Evolutionary conservation across 768 basidiomycete species (phyloP).

Genomic region (Trametes maxima): DNA sequence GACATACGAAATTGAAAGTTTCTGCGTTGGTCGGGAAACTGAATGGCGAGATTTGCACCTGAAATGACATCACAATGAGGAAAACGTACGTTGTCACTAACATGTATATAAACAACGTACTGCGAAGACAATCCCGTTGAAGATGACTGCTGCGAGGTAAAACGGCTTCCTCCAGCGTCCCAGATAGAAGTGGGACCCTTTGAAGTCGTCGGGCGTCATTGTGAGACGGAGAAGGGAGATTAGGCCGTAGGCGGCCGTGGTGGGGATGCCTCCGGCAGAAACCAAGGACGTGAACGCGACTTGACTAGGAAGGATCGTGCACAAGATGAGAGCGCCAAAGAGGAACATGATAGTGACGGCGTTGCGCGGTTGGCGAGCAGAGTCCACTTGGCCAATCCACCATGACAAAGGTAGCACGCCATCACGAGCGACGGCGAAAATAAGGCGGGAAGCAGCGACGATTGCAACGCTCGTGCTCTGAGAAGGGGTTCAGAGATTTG

Average conservation of each 20-base stretch:
- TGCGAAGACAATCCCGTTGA: conserved; percentile 74
- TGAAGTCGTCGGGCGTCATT: conserved; percentile 79
- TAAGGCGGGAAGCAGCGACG: conserved; percentile 84
- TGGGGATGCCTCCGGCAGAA: conserved; percentile 84
- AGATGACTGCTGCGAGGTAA: conserved; percentile 66
- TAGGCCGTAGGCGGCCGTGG: conserved; percentile 85
- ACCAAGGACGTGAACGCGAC: conserved; percentile 92
- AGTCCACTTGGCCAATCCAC: conserved; percentile 81
- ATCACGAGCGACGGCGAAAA: conserved; percentile 94
- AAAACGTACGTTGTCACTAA: no score
- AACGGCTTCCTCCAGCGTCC: conserved; percentile 68
- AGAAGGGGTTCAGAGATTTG: background rate
- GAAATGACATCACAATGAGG: background rate
- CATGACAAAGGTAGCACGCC: conserved; percentile 82
- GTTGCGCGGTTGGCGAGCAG: conserved; percentile 73
- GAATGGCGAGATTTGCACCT: conserved; percentile 88
- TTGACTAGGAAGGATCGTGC: conserved; percentile 85
- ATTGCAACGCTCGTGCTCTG: conserved; percentile 88
- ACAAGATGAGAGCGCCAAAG: conserved; percentile 75
- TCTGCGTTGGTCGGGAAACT: conserved; percentile 76
- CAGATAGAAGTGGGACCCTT: conserved; percentile 69
- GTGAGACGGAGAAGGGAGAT: conserved; percentile 76
- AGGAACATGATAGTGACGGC: conserved; percentile 87
- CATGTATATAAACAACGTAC: conserved; percentile 41
- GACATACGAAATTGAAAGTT: conserved; percentile 84